Conservation (phyloP, 2,329 filamentous ascomycete genomes). For the Blumeriella jaapii region DNA sequence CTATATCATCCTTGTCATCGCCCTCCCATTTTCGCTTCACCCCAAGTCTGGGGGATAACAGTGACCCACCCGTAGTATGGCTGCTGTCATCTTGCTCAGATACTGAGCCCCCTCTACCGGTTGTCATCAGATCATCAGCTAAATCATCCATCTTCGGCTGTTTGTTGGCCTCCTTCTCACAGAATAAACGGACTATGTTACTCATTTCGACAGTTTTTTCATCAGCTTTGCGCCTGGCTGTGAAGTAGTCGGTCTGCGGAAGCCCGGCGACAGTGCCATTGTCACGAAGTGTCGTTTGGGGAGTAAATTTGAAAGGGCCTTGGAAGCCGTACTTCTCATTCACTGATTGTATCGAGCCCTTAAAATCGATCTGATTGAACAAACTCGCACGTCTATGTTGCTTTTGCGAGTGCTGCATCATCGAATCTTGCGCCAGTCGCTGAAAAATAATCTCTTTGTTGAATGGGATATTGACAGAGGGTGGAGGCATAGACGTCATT, state of each 20-base stretch:
- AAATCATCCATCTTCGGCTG: slow-evolving; percentile 9
- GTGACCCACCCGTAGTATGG: slow-evolving; percentile 37
- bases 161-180: slow-evolving; percentile 23
- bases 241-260: slow-evolving; percentile 23
- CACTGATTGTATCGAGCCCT: slow-evolving; percentile 20
- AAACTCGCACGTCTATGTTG: slow-evolving; percentile 17
- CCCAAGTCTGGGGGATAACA: slow-evolving; percentile 35
- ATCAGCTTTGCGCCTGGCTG: slow-evolving; percentile 12
- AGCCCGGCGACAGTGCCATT: slow-evolving; percentile 9
- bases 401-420: neutral
- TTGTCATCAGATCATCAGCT: slow-evolving; percentile 18
- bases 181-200: slow-evolving; percentile 34
- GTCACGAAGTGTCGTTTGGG: slow-evolving; percentile 6
- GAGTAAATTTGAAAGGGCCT: slow-evolving; percentile 22
- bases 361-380: slow-evolving; percentile 25
- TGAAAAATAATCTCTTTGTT: slow-evolving; percentile 24
- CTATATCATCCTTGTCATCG: slow-evolving; percentile 20
- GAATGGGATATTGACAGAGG: slow-evolving; percentile 14
- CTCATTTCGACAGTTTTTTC: slow-evolving; percentile 7
- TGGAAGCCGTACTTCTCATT: slow-evolving; percentile 24
- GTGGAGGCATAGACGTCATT: neutral
- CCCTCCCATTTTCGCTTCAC: slow-evolving; percentile 26
- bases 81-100: slow-evolving; percentile 47
- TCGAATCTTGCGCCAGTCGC: slow-evolving; percentile 12
- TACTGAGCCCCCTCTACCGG: slow-evolving; percentile 32